Evolutionary conservation across 2,329 filamentous ascomycete genomes (phyloP), one percentile per base, ranked within the genome.

Genomic region (Akanthomyces lecanii): DNA sequence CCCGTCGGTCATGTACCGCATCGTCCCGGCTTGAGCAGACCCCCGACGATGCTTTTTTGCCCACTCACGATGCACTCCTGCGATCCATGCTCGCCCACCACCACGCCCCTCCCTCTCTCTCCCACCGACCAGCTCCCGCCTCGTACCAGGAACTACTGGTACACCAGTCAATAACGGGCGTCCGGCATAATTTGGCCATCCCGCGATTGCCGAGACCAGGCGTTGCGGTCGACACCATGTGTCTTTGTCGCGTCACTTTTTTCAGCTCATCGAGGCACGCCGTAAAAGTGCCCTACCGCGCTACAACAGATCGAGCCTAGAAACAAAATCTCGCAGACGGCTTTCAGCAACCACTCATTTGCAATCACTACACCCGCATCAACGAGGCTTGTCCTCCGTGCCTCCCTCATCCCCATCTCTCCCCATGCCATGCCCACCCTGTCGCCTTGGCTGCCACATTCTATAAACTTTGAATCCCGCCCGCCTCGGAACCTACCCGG

Each of bases 121-220:
- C 25, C n/a, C 21, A 38, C 54, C 54, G 23, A 44, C 40, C 54
- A 18, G 47, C 47, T 33, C 8, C 28, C 58, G 48, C 58, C 38
- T 61, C 36, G 45, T 45, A 52, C 23, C 51, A 23, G n/a, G 33
- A 6, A 40, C 38, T 16, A n/a, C n/a, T n/a, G n/a, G n/a, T n/a
- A 12, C 4, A 12, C 36, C 45, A 44, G 40, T 21, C 23, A 58
- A 11, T 30, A 48, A 44, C n/a, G 28, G 28, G 40, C 38, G 58
- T 40, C 57, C 28, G 38, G 48, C 21, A 25, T 38, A 45, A 52
- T 54, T 61, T 53, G 36, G 40, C 16, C n/a, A 38, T 54, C 58
- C 58, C 58, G 58, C 58, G 58, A 61, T 61, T 54, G 58, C 58
- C 58, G 58, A 61, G 58, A 61, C 58, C 58, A 53, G 28, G 47